A percentile compares a stretch with the other conserved stretches of the same genome.
phyloP scores from a whole-genome alignment of 768 basidiomycete species.

The Tricholoma sp. region DNA sequence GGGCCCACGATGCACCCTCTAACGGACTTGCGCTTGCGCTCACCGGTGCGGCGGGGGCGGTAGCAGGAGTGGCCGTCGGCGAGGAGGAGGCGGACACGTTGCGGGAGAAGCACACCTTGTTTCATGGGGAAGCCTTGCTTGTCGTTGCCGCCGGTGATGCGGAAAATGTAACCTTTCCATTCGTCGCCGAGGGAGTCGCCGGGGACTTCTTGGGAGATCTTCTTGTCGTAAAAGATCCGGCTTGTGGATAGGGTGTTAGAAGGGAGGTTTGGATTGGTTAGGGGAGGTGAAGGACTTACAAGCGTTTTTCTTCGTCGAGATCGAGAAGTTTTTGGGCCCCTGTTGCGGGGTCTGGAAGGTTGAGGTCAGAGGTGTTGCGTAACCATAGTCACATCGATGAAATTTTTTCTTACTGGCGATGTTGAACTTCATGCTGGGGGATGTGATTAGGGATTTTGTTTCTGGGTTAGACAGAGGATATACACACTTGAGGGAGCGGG shows the following conservation, averaged over 20 bases:
- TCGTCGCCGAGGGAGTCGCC: constrained; percentile 90
- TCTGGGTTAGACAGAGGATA: too few relatives aligned
- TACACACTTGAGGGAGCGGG: too few relatives aligned
- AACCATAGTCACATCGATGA: neutral
- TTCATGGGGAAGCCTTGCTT: constrained; percentile 99
- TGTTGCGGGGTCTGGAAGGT: constrained; percentile 80
- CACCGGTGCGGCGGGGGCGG: constrained; percentile 85
- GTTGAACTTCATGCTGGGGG: constrained; percentile 89
- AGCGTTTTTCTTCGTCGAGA: constrained; percentile 86
- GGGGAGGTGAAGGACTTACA: constrained; percentile 38
- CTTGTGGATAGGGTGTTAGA: constrained; percentile 42
- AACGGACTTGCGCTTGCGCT: constrained; percentile 98
- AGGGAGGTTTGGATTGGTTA: neutral
- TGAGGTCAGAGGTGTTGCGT: constrained; percentile 8
- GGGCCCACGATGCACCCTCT: constrained; percentile 97
- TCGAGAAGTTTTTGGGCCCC: constrained; percentile 97
- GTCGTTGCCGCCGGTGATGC: constrained; percentile 98
- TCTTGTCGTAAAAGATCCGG: constrained; percentile 96
- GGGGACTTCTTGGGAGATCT: constrained; percentile 91
- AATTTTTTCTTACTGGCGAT: constrained; percentile 73
- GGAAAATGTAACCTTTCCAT: constrained; percentile 95
- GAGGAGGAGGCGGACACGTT: constrained; percentile 93
- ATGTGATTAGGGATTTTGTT: too few relatives aligned
- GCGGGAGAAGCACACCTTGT: constrained; percentile 93
- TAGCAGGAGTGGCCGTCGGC: constrained; percentile 97